A percentile compares a stretch with the other conserved stretches of the same genome.
phyloP scores from a whole-genome alignment of 2,329 filamentous ascomycete genomes.

The Dothideomycetidae sp. region DNA sequence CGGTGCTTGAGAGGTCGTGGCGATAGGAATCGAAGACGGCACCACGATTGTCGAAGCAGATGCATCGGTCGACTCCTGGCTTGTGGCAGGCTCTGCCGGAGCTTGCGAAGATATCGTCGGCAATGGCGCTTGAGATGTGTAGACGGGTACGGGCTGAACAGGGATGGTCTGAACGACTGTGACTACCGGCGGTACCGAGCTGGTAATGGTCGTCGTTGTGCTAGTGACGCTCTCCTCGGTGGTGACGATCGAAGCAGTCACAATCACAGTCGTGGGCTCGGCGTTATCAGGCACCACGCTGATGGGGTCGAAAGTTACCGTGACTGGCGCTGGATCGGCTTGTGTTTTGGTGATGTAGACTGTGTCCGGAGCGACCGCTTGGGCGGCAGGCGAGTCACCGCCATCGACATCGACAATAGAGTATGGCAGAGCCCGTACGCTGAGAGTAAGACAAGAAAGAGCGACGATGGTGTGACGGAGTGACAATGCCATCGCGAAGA shows the following conservation, averaged over 20 bases:
- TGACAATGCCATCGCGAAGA: slow-evolving; percentile 4
- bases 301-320: slow-evolving; percentile 7
- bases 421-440: slow-evolving; percentile 4
- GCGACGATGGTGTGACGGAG: slow-evolving; percentile 2
- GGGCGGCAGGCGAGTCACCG: slow-evolving; percentile 4
- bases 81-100: background rate
- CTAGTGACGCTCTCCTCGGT: slow-evolving; percentile 1
- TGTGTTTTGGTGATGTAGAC: background rate
- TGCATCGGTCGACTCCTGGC: background rate
- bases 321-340: background rate
- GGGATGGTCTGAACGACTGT: slow-evolving; percentile 4
- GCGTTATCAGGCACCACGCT: slow-evolving; percentile 2
- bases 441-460: slow-evolving; percentile 4
- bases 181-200: slow-evolving; percentile 3
- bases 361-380: slow-evolving; percentile 2
- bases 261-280: background rate
- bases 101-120: background rate
- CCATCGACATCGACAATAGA: slow-evolving; percentile 11
- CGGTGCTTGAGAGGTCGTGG: background rate
- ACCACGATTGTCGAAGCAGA: background rate
- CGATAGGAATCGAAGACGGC: background rate
- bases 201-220: background rate
- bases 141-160: slow-evolving; percentile 2
- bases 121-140: slow-evolving; percentile 1
- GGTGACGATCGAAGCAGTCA: background rate